Base-by-base conservation (phyloP, 2,329 filamentous ascomycete genomes). In the Ophiognomonia clavigignenti-juglandacearum region DNA sequence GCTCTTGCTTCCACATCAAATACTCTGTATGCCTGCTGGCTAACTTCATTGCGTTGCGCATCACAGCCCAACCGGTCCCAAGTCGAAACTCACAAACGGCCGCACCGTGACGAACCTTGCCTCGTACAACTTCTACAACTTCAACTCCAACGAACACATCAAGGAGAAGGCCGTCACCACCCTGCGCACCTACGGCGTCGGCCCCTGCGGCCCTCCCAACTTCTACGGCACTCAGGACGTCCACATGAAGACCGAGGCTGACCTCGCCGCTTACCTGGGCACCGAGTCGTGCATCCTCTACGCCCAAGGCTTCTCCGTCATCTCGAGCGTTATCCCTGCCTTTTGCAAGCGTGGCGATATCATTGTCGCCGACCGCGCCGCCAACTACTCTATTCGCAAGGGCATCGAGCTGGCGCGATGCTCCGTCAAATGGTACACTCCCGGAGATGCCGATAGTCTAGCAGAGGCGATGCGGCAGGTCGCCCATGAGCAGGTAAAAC, bases 141-240 rank as follows among this genome's bases (percentile, higher is more conserved):
- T 98, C 66, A 88, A 95, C 54, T 82, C 82, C 44, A 96, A 96
- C 64, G 92, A 97, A 53, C 80, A 84, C 29, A 83, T 98, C 59
- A 96, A 95, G 62, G 90, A 96, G 58, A 95, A 96, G 66, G 93
- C 92, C 1, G 90, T 98, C 53, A 85, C 92, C 65, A 95, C 91
- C 0, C 78, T 98, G 32, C 87, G 92, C 51, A 95, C 88, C 18
- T 98, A 98, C 59, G 93, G 93, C 47, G 95, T 98, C 34, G 95
- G 93, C 8, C 92, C 93, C 48, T 98, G 93, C 64, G 93, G 93
- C 18, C 93, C 93, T 16, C 93, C 93, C 6, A 91, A 95, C 54
- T 98, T 98, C 71, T 98, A 98, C 70, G 93, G 91, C 55, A 98
- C 90, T 26, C 92, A 97, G 65, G 93, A 98, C 68, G 91, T 97